Conservation (phyloP, 176 grass and related monocot genomes). For the Guadua angustifolia region DNA sequence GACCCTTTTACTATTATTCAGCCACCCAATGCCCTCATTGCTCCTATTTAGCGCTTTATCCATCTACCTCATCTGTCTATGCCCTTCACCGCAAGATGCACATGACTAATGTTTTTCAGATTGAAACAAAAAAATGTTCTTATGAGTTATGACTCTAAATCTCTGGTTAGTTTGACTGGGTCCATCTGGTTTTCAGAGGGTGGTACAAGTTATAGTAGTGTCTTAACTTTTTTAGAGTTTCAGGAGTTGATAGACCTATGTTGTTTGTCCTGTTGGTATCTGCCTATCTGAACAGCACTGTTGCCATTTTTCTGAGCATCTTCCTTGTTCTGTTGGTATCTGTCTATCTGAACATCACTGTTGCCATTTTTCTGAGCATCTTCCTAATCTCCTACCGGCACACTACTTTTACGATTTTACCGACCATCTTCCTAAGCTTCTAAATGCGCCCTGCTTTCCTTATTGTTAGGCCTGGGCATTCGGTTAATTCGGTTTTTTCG, state of each 20-base stretch:
- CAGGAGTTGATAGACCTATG: constrained; percentile 17
- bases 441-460: not conserved
- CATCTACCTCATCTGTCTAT: not conserved
- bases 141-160: not conserved
- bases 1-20: not conserved
- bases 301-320: constrained; percentile 21
- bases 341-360: not conserved
- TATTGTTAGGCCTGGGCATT: too few species aligned
- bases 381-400: constrained; percentile 10
- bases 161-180: not conserved
- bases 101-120: not conserved
- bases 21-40: not conserved
- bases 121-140: not conserved
- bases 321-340: constrained; percentile 4
- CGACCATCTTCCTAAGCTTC: not conserved
- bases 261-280: constrained; percentile 8
- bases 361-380: constrained; percentile 20
- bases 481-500: too few species aligned
- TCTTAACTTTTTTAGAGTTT: not conserved
- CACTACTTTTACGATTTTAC: not conserved
- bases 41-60: not conserved
- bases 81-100: constrained; percentile 4
- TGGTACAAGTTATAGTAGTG: not conserved
- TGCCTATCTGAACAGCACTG: not conserved
- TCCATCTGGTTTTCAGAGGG: constrained; percentile 16